Conservation (phyloP, 2,329 filamentous ascomycete genomes). For the Diplocarpon rosae region DNA sequence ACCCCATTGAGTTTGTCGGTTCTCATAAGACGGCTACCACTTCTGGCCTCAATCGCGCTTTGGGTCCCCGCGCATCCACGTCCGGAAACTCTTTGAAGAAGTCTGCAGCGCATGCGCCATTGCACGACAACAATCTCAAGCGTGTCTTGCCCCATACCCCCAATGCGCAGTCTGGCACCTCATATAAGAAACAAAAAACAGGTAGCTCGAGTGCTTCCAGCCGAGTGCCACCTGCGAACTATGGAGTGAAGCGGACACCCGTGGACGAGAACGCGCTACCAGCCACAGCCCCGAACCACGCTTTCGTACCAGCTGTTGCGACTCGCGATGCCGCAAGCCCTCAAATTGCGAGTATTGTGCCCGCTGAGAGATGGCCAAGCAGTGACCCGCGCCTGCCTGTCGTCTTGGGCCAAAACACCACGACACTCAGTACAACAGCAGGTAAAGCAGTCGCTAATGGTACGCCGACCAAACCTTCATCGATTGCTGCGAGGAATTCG, state of each 20-base stretch:
- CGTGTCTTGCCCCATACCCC: not conserved
- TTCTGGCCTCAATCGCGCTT: not conserved
- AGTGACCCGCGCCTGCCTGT: no score
- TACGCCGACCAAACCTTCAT: not conserved
- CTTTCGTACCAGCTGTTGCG: not conserved
- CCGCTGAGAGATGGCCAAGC: not conserved
- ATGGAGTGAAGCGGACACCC: not conserved
- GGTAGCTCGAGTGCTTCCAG: not conserved
- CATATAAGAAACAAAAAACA: slow-evolving; percentile 1
- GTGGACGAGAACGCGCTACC: not conserved
- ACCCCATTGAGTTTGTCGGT: not conserved
- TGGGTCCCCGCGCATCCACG: not conserved
- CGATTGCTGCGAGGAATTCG: not conserved
- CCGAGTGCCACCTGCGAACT: not conserved
- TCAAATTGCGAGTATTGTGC: not conserved
- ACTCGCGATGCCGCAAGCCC: not conserved
- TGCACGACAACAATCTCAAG: not conserved
- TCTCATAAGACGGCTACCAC: not conserved
- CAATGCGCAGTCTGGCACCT: not conserved
- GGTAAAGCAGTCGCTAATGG: not conserved
- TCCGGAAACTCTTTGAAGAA: not conserved
- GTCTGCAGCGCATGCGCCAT: not conserved
- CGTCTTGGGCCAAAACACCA: no score
- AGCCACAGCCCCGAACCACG: not conserved
- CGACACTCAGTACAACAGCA: not conserved